These are phyloP conservation scores for Suhomyces yuchorum DNA, from an alignment of 1,139 yeast genomes.

Conservation along the genomic window DNA sequence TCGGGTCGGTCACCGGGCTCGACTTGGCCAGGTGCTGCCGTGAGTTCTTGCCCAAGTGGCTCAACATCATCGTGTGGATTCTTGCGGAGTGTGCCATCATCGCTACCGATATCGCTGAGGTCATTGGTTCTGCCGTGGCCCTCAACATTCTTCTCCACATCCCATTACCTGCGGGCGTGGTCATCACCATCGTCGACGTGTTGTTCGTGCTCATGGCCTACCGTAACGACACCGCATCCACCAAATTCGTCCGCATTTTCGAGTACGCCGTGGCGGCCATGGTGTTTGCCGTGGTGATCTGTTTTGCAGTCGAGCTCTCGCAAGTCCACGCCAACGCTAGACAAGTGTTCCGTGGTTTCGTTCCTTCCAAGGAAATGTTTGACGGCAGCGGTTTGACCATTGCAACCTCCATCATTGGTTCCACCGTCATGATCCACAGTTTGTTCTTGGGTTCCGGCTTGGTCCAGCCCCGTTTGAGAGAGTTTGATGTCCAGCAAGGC, in stretches of 20 bases:
- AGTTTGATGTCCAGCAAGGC: slow-evolving; percentile 54
- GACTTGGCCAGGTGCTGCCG: slow-evolving; percentile 75
- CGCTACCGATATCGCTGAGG: slow-evolving; percentile 86
- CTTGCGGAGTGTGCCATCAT: slow-evolving; percentile 80
- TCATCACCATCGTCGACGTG: slow-evolving; percentile 70
- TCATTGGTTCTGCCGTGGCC: slow-evolving; percentile 86
- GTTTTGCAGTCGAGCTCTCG: slow-evolving; percentile 70
- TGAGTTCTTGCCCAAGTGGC: slow-evolving; percentile 60
- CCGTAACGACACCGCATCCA: slow-evolving; percentile 65
- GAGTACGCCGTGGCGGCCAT: slow-evolving; percentile 67
- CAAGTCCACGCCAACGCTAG: slow-evolving; percentile 52
- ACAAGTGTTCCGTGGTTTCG: slow-evolving; percentile 66
- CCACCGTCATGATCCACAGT: slow-evolving; percentile 84
- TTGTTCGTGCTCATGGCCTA: slow-evolving; percentile 74
- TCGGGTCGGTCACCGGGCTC: slow-evolving; percentile 80
- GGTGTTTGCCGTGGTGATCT: slow-evolving; percentile 69
- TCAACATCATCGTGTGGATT: slow-evolving; percentile 59
- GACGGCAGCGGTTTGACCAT: slow-evolving; percentile 66
- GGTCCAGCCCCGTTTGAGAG: slow-evolving; percentile 71
- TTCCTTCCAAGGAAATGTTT: slow-evolving; percentile 66
- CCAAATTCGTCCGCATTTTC: slow-evolving; percentile 62
- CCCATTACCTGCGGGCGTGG: slow-evolving; percentile 80
- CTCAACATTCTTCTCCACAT: slow-evolving; percentile 65
- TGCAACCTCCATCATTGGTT: slow-evolving; percentile 78
- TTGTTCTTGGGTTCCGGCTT: slow-evolving; percentile 74